Evolutionary conservation across 2,329 filamentous ascomycete genomes (phyloP), one percentile per base, ranked within the genome.

Genomic region (Parasarocladium wereldwijsianum): DNA sequence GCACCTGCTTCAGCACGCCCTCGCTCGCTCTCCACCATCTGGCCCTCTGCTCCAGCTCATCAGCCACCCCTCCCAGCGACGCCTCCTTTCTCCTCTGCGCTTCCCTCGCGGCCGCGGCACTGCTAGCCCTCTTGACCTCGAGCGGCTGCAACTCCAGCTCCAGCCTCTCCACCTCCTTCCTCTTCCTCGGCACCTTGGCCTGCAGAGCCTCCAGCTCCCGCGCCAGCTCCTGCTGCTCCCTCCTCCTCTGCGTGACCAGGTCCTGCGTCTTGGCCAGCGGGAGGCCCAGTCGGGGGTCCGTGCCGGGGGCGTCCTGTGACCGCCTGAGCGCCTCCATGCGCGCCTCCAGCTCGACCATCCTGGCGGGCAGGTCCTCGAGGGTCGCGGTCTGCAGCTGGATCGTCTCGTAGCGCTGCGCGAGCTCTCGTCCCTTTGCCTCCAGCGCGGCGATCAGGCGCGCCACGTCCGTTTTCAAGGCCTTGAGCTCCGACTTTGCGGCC

Each of bases 391-490:
- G 64, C 16, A 60, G 42, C 36, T 58, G 49, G 13, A 71, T 52
- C 16, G 40, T 50, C 40, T 72, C 61, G 38, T 73, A 67, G 29
- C 60, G 63, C 30, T 50, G 52, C 37, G 60, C 65, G 32, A 86
- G 52, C 18, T 72, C 65, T 27, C 63, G 57, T 1, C 70, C 75
- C 36, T 66, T 68, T 31, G 48, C 52, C 47, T 92, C 83, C 40
- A 94, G 65, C 36, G 79, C 74, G 14, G 62, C 55, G 11, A 92
- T 73, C 60, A 87, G 70, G 23, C 70, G 64, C 8, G 72, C 70
- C 2, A 93, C 83, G 36, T 86, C 77, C 11, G 68, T 64, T 56
- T 96, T 96, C 44, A 81, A 74, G 24, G 70, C 66, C 50, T 90
- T 84, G 19, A 96, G 64, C 28, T 70, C 67, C 11, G 71, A 71